Evolutionary conservation across 129 eudicot species (phyloP).

Genomic region (Chrysanthemum makinoi): DNA sequence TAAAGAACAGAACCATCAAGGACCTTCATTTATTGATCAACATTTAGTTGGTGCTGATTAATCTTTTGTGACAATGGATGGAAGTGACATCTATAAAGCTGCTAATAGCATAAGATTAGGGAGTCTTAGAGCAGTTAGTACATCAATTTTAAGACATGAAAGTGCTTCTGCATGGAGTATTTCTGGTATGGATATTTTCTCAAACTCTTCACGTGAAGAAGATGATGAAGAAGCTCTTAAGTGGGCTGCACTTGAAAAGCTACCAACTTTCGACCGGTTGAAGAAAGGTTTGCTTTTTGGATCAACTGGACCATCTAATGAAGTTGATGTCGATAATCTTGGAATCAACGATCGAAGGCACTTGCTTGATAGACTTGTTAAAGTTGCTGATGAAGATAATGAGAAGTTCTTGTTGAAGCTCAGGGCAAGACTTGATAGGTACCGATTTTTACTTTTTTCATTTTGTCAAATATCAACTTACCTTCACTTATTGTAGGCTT

Average conservation of each 20-base stretch:
- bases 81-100: conserved; percentile 38
- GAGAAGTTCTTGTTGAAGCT: conserved; percentile 76
- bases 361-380: conserved; percentile 66
- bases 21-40: not conserved
- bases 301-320: conserved; percentile 50
- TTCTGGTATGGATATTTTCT: conserved; percentile 50
- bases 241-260: conserved; percentile 93
- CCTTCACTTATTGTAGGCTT: too few species aligned
- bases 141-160: conserved; percentile 46
- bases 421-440: conserved; percentile 62
- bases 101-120: conserved; percentile 35
- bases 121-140: conserved; percentile 36
- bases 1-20: not conserved
- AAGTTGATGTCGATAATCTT: conserved; percentile 64
- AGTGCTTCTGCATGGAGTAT: conserved; percentile 61
- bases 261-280: conserved; percentile 77
- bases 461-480: not conserved
- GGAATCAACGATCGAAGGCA: conserved; percentile 49
- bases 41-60: conserved; percentile 25
- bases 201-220: conserved; percentile 51
- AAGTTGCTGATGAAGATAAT: conserved; percentile 70
- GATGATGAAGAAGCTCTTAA: conserved; percentile 89
- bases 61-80: conserved; percentile 32
- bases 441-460: not conserved
- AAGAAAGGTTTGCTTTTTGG: conserved; percentile 65